Conservation (phyloP, 495 filamentous ascomycete genomes). For the Penicillium longicatenatum region DNA sequence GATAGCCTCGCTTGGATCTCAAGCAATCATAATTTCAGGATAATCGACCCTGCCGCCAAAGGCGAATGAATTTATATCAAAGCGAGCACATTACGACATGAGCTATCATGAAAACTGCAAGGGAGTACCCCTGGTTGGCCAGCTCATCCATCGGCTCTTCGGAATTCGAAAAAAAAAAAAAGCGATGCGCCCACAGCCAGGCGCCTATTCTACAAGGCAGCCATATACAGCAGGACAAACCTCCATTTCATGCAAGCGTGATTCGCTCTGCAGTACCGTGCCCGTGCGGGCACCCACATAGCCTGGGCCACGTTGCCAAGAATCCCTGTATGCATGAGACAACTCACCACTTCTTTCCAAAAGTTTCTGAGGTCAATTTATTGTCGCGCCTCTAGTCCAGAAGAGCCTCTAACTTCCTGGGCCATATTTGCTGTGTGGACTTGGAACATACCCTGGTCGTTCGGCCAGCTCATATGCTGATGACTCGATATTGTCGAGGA, state of each 20-base stretch:
- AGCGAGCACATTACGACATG: background rate
- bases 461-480: background rate
- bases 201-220: background rate
- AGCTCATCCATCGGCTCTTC: too few species aligned
- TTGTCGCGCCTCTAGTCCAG: too few species aligned
- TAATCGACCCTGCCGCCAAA: background rate
- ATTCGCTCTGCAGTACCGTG: background rate
- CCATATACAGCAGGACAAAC: background rate
- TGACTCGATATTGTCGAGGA: too few species aligned
- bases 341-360: background rate
- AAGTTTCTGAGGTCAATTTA: background rate
- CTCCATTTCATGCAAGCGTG: background rate
- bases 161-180: background rate
- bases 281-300: background rate
- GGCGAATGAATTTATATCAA: background rate
- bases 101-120: too few species aligned
- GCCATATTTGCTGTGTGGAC: background rate
- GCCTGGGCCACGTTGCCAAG: background rate
- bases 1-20: too few species aligned
- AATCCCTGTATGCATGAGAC: background rate
- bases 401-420: too few species aligned
- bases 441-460: background rate
- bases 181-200: background rate
- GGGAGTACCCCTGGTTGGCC: too few species aligned
- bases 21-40: too few species aligned